phyloP scores from a whole-genome alignment of 2,329 filamentous ascomycete species.

The Camptophora hylomeconis region DNA sequence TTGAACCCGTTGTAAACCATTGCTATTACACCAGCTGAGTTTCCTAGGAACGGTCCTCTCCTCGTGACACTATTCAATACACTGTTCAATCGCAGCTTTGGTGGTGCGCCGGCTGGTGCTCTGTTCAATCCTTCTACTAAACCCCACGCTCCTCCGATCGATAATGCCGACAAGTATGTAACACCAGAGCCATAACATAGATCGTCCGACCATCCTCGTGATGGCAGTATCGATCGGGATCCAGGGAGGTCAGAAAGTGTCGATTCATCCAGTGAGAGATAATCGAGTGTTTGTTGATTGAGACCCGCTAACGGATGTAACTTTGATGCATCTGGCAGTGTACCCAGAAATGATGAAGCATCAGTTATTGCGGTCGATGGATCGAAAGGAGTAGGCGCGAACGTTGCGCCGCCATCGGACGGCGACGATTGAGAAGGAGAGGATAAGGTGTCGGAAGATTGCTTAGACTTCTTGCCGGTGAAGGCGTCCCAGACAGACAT shows the following conservation, averaged over 20 bases:
- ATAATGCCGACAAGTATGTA: slow-evolving; percentile 79
- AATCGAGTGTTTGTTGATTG: slow-evolving; percentile 86
- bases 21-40: slow-evolving; percentile 88
- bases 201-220: slow-evolving; percentile 94
- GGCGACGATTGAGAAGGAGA: slow-evolving; percentile 25
- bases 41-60: slow-evolving; percentile 86
- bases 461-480: slow-evolving; percentile 40
- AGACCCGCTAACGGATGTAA: slow-evolving; percentile 89
- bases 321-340: slow-evolving; percentile 72
- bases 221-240: slow-evolving; percentile 75
- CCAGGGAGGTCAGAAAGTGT: slow-evolving; percentile 76
- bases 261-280: slow-evolving; percentile 86
- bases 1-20: slow-evolving; percentile 94
- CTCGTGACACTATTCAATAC: slow-evolving; percentile 89
- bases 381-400: slow-evolving; percentile 51
- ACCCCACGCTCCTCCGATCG: slow-evolving; percentile 82
- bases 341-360: slow-evolving; percentile 72
- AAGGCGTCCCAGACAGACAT: slow-evolving; percentile 51
- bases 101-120: slow-evolving; percentile 56
- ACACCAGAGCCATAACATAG: slow-evolving; percentile 94
- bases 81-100: slow-evolving; percentile 85
- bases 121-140: slow-evolving; percentile 76
- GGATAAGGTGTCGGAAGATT: slow-evolving; percentile 28
- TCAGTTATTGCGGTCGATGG: slow-evolving; percentile 57
- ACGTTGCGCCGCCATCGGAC: slow-evolving; percentile 21